Percentiles rank a stretch among this genome's conserved stretches.
phyloP scores from a whole-genome alignment of 2,329 filamentous ascomycete species.

The Trichoderma arundinaceum region DNA sequence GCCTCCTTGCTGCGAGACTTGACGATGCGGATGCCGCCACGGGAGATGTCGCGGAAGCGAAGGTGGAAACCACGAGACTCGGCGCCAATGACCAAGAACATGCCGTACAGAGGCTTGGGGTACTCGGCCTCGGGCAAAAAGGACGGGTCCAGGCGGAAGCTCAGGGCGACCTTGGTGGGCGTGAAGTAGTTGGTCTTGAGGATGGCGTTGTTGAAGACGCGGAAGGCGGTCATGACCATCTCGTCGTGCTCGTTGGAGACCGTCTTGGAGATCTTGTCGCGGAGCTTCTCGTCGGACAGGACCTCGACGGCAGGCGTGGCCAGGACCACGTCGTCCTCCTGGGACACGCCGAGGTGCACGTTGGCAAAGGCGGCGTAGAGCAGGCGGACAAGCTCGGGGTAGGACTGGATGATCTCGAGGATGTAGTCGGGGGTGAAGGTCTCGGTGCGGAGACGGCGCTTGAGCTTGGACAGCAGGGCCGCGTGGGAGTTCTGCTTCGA shows the following conservation, averaged over 20 bases:
- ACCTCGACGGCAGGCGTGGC: conserved; percentile 68
- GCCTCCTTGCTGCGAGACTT: conserved; percentile 97
- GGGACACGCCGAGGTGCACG: conserved; percentile 70
- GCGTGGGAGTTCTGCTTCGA: conserved; percentile 81
- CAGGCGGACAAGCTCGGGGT: conserved; percentile 83
- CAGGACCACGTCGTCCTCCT: conserved; percentile 51
- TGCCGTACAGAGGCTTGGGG: conserved; percentile 89
- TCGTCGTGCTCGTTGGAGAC: conserved; percentile 92
- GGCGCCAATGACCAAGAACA: conserved; percentile 98
- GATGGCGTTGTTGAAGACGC: conserved; percentile 90
- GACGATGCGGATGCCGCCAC: conserved; percentile 97
- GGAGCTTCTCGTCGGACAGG: conserved; percentile 74
- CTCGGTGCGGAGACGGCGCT: conserved; percentile 91
- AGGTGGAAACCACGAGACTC: conserved; percentile 98
- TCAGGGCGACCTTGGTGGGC: conserved; percentile 95
- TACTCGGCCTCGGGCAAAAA: conserved; percentile 95
- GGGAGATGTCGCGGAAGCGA: conserved; percentile 94
- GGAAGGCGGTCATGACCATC: conserved; percentile 97
- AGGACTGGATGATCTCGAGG: conserved; percentile 90
- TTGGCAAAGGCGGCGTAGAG: conserved; percentile 92
- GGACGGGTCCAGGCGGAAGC: conserved; percentile 87
- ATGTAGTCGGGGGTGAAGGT: conserved; percentile 99
- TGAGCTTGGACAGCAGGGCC: conserved; percentile 88
- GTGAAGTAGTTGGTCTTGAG: conserved; percentile 98
- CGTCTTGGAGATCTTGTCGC: conserved; percentile 78